phyloP scores from a whole-genome alignment of 257 asterid genomes.

The Coffea eugenioides region DNA sequence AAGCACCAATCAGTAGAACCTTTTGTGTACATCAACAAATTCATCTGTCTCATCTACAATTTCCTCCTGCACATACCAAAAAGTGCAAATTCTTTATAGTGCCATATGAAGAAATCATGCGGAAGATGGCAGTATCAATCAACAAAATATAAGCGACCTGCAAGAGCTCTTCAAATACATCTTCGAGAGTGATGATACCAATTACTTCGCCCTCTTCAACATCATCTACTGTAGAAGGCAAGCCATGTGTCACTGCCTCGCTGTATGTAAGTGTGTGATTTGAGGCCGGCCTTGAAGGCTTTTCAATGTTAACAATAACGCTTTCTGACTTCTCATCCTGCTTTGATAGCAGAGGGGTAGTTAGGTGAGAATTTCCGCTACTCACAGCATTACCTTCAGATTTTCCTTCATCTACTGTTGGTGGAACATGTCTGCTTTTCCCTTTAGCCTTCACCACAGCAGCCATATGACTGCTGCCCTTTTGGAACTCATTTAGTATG shows the following conservation, averaged over 20 bases:
- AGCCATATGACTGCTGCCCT: conserved; percentile 94
- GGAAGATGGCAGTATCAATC: neutral
- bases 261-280: conserved; percentile 21
- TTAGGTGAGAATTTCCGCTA: conserved; percentile 35
- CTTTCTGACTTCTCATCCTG: conserved; percentile 39
- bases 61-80: conserved; percentile 62
- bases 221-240: conserved; percentile 47
- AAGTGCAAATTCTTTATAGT: neutral
- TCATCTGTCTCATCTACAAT: conserved; percentile 95
- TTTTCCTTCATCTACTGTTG: conserved; percentile 40
- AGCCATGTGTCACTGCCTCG: conserved; percentile 36
- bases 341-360: conserved; percentile 45
- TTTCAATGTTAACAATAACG: conserved; percentile 62
- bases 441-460: conserved; percentile 74
- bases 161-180: conserved; percentile 94
- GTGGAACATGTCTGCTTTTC: conserved; percentile 39
- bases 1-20: conserved; percentile 30
- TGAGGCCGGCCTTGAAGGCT: conserved; percentile 36
- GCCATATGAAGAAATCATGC: neutral
- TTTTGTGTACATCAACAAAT: conserved; percentile 84
- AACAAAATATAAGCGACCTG: conserved; percentile 44
- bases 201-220: conserved; percentile 78
- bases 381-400: conserved; percentile 38
- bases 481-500: conserved; percentile 82
- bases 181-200: conserved; percentile 91